These are phyloP conservation scores for Actinomucor elegans DNA, from an alignment of 371 early-diverging fungal species.

Conservation along the genomic window DNA sequence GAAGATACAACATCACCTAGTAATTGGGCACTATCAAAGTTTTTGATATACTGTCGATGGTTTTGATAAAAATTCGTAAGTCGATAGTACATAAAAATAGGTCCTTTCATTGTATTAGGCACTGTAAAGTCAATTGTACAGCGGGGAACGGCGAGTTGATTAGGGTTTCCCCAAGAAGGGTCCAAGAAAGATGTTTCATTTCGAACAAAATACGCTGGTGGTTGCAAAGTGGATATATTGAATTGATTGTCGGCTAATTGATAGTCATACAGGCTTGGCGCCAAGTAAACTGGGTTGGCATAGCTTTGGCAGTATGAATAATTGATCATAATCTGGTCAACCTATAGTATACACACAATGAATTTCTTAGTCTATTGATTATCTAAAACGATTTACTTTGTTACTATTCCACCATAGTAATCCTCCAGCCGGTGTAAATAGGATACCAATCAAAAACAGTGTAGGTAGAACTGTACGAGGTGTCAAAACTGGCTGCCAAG, in stretches of 20 bases:
- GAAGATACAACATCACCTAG: conserved; percentile 51
- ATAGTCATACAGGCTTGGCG: conserved; percentile 19
- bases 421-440: conserved; percentile 93
- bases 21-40: conserved; percentile 83
- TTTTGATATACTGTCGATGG: conserved; percentile 94
- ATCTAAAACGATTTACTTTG: conserved; percentile 40
- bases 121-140: conserved; percentile 83
- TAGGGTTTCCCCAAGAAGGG: conserved; percentile 39
- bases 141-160: conserved; percentile 36
- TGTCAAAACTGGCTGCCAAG: conserved; percentile 97
- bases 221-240: conserved; percentile 9
- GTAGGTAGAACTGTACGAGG: conserved; percentile 93
- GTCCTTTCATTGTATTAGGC: conserved; percentile 64
- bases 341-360: conserved; percentile 34
- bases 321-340: conserved; percentile 83
- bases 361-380: not conserved
- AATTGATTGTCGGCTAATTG: conserved; percentile 12
- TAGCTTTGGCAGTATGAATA: conserved; percentile 80
- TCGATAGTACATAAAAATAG: conserved; percentile 92
- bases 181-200: conserved; percentile 31
- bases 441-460: conserved; percentile 85
- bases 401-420: conserved; percentile 69
- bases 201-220: conserved; percentile 39
- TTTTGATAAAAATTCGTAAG: conserved; percentile 98
- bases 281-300: conserved; percentile 30